These are phyloP conservation scores for Marasmius tenuissimus DNA, from an alignment of 1,284 basidiomycete genomes.

Conservation along the genomic window DNA sequence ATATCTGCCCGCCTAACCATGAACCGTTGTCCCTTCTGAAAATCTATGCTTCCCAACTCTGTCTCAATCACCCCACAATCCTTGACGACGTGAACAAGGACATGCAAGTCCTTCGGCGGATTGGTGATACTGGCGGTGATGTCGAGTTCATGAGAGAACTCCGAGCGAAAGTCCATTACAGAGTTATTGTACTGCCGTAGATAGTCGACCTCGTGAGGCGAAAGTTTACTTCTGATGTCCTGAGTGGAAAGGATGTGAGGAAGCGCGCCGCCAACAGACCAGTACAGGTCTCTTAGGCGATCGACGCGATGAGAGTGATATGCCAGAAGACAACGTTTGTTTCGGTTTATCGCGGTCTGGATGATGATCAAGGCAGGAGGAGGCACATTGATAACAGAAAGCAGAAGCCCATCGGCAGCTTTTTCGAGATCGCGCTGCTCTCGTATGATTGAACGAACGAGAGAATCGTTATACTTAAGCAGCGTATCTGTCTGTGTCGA, in stretches of 20 bases:
- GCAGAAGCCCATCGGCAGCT: constrained; percentile 45
- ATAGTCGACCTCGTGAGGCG: constrained; percentile 91
- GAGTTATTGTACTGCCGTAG: constrained; percentile 80
- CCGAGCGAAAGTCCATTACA: constrained; percentile 82
- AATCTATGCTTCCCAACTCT: constrained; percentile 85
- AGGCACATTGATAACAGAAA: constrained; percentile 36
- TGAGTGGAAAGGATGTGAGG: constrained; percentile 79
- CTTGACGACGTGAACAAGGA: constrained; percentile 73
- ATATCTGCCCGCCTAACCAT: constrained; percentile 85
- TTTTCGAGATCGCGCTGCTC: constrained; percentile 90
- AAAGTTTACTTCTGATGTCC: constrained; percentile 78
- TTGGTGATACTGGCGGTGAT: constrained; percentile 75
- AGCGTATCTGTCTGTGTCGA: constrained; percentile 82
- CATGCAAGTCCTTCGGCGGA: constrained; percentile 83
- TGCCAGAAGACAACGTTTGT: constrained; percentile 91
- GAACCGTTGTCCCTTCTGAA: constrained; percentile 86
- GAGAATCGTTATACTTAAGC: constrained; percentile 89
- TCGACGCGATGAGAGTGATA: constrained; percentile 88
- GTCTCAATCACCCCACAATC: constrained; percentile 92
- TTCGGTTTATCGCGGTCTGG: constrained; percentile 85
- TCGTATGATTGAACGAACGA: constrained; percentile 84
- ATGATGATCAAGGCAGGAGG: constrained; percentile 81
- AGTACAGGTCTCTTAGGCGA: constrained; percentile 83
- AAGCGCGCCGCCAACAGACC: constrained; percentile 90
- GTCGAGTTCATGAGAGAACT: constrained; percentile 86